Conservation (phyloP, 441 rosid genomes). For the Gossypium davidsonii region DNA sequence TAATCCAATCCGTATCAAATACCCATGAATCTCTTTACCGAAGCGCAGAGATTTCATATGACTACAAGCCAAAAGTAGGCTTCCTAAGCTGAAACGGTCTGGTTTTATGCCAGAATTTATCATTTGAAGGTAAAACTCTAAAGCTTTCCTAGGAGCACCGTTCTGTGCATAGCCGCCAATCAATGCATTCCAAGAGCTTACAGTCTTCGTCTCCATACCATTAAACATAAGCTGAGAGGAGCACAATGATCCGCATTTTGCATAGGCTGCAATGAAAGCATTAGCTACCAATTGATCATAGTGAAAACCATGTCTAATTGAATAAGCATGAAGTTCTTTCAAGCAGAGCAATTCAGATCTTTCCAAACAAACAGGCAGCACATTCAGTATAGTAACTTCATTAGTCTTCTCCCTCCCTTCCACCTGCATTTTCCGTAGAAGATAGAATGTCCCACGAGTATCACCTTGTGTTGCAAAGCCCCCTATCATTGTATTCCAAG, state of each 20-base stretch:
- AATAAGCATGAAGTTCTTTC: constrained; percentile 60
- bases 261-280: constrained; percentile 53
- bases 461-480: constrained; percentile 40
- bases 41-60: constrained; percentile 32
- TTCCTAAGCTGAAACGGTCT: constrained; percentile 44
- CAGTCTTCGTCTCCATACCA: constrained; percentile 35
- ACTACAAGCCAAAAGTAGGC: constrained; percentile 53
- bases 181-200: constrained; percentile 70
- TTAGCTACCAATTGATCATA: constrained; percentile 42
- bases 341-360: constrained; percentile 31
- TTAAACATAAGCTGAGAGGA: constrained; percentile 41
- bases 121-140: constrained; percentile 41
- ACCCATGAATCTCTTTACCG: constrained; percentile 52
- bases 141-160: constrained; percentile 41
- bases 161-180: constrained; percentile 51
- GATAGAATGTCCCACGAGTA: constrained; percentile 27
- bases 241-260: constrained; percentile 40
- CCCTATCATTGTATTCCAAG: constrained; percentile 58
- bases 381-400: constrained; percentile 49
- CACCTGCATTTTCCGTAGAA: constrained; percentile 40
- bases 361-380: constrained; percentile 35
- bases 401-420: constrained; percentile 27
- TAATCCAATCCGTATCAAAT: constrained; percentile 38
- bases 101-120: constrained; percentile 32
- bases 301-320: constrained; percentile 41